Conservation (phyloP, 2,329 filamentous ascomycete species). For the Trichoderma lentiforme region DNA sequence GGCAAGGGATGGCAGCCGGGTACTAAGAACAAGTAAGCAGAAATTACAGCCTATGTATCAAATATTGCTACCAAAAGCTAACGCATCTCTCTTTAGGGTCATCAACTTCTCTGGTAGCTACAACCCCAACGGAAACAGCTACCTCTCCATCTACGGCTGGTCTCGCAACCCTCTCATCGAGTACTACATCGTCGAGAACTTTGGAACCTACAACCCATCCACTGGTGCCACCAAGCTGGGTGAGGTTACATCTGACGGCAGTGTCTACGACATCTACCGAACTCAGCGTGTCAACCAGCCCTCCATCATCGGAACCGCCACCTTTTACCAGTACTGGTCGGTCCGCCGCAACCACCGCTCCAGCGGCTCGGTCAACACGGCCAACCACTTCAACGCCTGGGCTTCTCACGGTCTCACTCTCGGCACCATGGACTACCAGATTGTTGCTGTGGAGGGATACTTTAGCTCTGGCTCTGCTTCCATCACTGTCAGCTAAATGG, state of each 20-base stretch:
- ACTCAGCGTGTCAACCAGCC: conserved; percentile 15
- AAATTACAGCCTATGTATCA: not conserved
- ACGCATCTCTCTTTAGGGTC: not conserved
- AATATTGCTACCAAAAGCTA: not conserved
- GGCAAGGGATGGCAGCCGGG: conserved; percentile 15
- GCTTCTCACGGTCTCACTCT: not conserved
- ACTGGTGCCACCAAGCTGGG: conserved; percentile 14
- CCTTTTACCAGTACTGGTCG: conserved; percentile 17
- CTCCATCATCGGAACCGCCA: conserved; percentile 11
- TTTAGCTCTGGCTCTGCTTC: conserved; percentile 6
- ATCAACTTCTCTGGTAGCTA: conserved; percentile 13
- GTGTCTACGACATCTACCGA: conserved; percentile 14
- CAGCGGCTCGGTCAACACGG: conserved; percentile 14
- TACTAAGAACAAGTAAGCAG: not conserved
- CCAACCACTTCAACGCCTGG: conserved; percentile 13
- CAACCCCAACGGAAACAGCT: conserved; percentile 15
- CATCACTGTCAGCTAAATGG: conserved; percentile 5
- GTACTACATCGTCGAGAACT: conserved; percentile 17
- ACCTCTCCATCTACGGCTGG: conserved; percentile 14
- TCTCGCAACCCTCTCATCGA: conserved; percentile 12
- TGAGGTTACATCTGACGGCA: conserved; percentile 10
- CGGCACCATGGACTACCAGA: conserved; percentile 12
- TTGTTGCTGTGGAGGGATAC: conserved; percentile 8
- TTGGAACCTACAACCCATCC: conserved; percentile 15
- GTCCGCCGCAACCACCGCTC: conserved; percentile 13